phyloP scores from a whole-genome alignment of 331 rosid genomes.

The Arachis monticola region DNA sequence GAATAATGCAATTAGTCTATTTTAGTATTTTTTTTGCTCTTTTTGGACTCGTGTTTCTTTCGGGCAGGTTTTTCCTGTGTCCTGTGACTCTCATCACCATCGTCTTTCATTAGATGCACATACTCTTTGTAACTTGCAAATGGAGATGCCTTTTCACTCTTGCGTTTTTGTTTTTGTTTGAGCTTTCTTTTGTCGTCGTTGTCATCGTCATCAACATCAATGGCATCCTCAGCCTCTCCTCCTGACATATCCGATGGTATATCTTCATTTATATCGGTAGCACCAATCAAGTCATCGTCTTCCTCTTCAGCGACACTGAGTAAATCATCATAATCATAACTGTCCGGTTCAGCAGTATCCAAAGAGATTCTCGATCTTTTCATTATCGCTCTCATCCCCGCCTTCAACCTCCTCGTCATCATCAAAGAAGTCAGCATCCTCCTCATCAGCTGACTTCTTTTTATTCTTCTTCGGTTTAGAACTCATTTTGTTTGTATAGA shows the following conservation, averaged over 20 bases:
- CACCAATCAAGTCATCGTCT: conserved; percentile 42
- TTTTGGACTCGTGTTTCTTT: conserved; percentile 56
- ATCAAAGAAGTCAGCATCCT: conserved; percentile 64
- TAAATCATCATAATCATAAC: conserved; percentile 85
- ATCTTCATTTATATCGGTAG: conserved; percentile 38
- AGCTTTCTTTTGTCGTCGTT: conserved; percentile 37
- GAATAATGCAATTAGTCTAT: conserved; percentile 20
- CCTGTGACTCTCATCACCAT: not conserved
- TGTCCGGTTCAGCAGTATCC: conserved; percentile 68
- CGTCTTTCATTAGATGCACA: conserved; percentile 67
- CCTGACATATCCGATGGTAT: conserved; percentile 55
- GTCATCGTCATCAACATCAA: conserved; percentile 24
- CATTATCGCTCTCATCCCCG: conserved; percentile 84
- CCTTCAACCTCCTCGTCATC: conserved; percentile 58
- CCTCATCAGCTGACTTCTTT: conserved; percentile 62
- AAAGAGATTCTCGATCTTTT: conserved; percentile 79
- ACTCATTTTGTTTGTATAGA: conserved; percentile 76
- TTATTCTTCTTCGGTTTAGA: conserved; percentile 83
- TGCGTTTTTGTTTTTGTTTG: conserved; percentile 43
- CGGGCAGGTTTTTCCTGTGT: conserved; percentile 41
- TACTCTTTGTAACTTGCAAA: conserved; percentile 77
- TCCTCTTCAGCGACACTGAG: conserved; percentile 70
- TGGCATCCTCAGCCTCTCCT: conserved; percentile 39
- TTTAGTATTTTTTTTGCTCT: conserved; percentile 37
- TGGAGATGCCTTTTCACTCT: conserved; percentile 15